Conservation (phyloP, 371 early-diverging fungal genomes). For the Umbelopsis sp. region DNA sequence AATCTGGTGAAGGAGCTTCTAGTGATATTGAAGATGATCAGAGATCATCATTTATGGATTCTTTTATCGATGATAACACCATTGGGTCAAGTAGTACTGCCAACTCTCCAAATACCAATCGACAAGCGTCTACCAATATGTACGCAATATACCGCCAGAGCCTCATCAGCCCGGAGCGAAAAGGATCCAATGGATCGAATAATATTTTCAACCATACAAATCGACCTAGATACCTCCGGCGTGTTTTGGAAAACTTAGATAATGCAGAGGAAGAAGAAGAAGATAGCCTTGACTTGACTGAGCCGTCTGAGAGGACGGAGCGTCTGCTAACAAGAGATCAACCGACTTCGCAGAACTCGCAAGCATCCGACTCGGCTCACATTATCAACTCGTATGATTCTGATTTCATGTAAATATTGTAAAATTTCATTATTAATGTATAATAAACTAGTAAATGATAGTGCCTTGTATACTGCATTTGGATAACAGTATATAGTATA, state of each 20-base stretch:
- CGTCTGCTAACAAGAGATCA: too few species aligned
- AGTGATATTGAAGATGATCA: constrained; percentile 24
- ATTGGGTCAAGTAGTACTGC: neutral
- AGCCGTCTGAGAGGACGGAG: too few species aligned
- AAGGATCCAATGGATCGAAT: neutral
- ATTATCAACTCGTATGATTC: neutral
- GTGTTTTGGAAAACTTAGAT: neutral
- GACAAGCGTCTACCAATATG: constrained; percentile 12
- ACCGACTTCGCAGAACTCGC: neutral
- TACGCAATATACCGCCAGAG: constrained; percentile 11
- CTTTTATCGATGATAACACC: constrained; percentile 29
- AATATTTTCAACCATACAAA: neutral
- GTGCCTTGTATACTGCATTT: too few species aligned
- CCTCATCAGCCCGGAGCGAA: neutral
- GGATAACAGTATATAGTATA: too few species aligned
- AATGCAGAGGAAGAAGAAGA: neutral
- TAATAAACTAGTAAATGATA: too few species aligned
- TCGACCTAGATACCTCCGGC: constrained; percentile 6
- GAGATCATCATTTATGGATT: constrained; percentile 20
- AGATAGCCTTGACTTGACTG: neutral
- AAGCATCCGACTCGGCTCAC: neutral
- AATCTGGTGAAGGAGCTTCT: constrained; percentile 27
- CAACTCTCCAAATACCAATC: neutral
- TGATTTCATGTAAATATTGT: constrained; percentile 16
- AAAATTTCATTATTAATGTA: neutral